A percentile compares a stretch with the other conserved stretches of the same genome.
Evolutionary conservation across 306 rosid genomes (phyloP).

Genomic region (Crataegus laevigata): DNA sequence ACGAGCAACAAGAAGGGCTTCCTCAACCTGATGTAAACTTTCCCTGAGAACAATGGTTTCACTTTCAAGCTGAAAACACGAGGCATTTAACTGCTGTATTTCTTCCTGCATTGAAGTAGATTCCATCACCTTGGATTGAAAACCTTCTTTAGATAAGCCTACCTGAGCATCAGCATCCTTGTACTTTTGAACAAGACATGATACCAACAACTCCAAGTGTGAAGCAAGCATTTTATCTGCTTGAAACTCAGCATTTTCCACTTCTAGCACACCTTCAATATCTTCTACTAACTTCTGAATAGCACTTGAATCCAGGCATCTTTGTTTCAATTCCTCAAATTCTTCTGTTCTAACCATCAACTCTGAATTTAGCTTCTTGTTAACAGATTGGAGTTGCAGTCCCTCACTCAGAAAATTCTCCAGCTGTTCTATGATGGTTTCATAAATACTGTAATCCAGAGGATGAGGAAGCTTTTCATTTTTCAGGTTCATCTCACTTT

Average conservation of each 20-base stretch:
- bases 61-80: conserved; percentile 55
- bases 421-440: conserved; percentile 42
- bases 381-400: conserved; percentile 53
- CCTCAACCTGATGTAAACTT: conserved; percentile 60
- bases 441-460: conserved; percentile 50
- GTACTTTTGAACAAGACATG: conserved; percentile 60
- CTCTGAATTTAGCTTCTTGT: conserved; percentile 49
- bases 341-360: conserved; percentile 50
- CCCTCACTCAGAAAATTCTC: conserved; percentile 38
- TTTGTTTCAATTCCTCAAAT: conserved; percentile 48
- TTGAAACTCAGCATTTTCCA: conserved; percentile 32
- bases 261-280: conserved; percentile 44
- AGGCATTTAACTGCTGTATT: conserved; percentile 35
- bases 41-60: conserved; percentile 66
- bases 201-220: conserved; percentile 48
- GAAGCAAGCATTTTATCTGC: conserved; percentile 38
- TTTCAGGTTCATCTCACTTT: conserved; percentile 33
- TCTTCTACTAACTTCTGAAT: conserved; percentile 52
- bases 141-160: conserved; percentile 40
- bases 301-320: conserved; percentile 48
- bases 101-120: conserved; percentile 53
- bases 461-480: conserved; percentile 45
- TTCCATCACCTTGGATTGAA: conserved; percentile 41
- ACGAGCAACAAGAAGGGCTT: conserved; percentile 44
- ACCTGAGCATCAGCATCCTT: conserved; percentile 51